Percentiles rank a stretch among this genome's conserved stretches.
phyloP scores from a whole-genome alignment of 805 yeast species.

The Barnettozyma botsteinii region DNA sequence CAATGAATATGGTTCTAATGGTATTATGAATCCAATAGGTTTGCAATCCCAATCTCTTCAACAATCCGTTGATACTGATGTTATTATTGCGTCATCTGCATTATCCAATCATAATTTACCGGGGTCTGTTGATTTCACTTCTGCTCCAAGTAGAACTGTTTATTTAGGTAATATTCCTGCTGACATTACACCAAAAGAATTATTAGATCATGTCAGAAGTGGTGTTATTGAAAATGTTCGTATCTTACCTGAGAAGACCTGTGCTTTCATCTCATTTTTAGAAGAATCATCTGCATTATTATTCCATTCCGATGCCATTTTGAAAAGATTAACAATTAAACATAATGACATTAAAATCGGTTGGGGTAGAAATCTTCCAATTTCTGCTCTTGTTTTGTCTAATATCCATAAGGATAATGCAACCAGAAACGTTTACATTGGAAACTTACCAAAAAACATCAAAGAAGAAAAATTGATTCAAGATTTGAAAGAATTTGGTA shows the following conservation, averaged over 20 bases:
- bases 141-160: slow-evolving; percentile 77
- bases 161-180: slow-evolving; percentile 84
- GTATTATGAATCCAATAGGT: background rate
- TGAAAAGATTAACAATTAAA: slow-evolving; percentile 73
- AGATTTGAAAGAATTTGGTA: slow-evolving; percentile 71
- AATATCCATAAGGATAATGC: slow-evolving; percentile 84
- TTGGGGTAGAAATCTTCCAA: slow-evolving; percentile 83
- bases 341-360: slow-evolving; percentile 83
- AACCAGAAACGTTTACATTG: slow-evolving; percentile 88
- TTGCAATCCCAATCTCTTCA: background rate
- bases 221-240: slow-evolving; percentile 81
- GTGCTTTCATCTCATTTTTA: slow-evolving; percentile 86
- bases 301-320: slow-evolving; percentile 89
- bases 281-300: slow-evolving; percentile 84
- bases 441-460: slow-evolving; percentile 61
- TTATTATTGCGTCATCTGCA: slow-evolving; percentile 3
- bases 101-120: slow-evolving; percentile 2
- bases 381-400: slow-evolving; percentile 66
- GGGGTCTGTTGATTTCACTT: slow-evolving; percentile 25
- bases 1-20: background rate
- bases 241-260: slow-evolving; percentile 75
- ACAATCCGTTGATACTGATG: slow-evolving; percentile 10
- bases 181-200: slow-evolving; percentile 73
- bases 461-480: slow-evolving; percentile 60
- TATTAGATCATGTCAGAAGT: slow-evolving; percentile 84